Conservation (phyloP, 2,329 filamentous ascomycete species). For the Epicoccum sorghinum region DNA sequence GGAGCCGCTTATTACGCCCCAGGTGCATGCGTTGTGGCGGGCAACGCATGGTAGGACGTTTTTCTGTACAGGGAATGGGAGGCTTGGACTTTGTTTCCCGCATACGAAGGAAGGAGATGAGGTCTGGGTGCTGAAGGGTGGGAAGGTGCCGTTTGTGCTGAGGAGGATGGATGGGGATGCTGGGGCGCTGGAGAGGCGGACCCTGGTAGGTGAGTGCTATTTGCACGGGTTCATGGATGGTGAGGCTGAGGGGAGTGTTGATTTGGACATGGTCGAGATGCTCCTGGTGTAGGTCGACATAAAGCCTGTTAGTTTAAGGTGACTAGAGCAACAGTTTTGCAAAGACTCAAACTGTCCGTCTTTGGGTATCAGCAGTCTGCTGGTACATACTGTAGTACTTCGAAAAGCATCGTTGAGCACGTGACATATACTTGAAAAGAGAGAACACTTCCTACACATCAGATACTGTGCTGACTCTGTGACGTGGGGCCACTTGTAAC, state of each 20-base stretch:
- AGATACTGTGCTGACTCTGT: too few relatives aligned
- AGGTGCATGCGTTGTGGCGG: not conserved
- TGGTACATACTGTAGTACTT: too few relatives aligned
- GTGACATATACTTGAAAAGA: too few relatives aligned
- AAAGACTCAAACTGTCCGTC: too few relatives aligned
- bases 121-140: constrained; percentile 4
- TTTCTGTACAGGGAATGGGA: not conserved
- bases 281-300: too few relatives aligned
- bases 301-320: too few relatives aligned
- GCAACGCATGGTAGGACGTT: not conserved
- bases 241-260: not conserved
- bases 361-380: too few relatives aligned
- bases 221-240: constrained; percentile 1
- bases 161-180: not conserved
- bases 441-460: too few relatives aligned
- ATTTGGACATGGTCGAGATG: too few relatives aligned
- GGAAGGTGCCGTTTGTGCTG: not conserved
- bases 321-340: too few relatives aligned
- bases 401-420: too few relatives aligned
- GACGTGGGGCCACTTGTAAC: too few relatives aligned
- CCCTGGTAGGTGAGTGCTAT: constrained; percentile 4
- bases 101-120: not conserved
- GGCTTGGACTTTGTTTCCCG: constrained; percentile 2
- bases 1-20: not conserved
- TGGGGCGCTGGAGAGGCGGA: not conserved